Evolutionary conservation across 352 stramenopile genomes (phyloP), one percentile per base, ranked within the genome.

Genomic region (Blastocystis sp.): DNA sequence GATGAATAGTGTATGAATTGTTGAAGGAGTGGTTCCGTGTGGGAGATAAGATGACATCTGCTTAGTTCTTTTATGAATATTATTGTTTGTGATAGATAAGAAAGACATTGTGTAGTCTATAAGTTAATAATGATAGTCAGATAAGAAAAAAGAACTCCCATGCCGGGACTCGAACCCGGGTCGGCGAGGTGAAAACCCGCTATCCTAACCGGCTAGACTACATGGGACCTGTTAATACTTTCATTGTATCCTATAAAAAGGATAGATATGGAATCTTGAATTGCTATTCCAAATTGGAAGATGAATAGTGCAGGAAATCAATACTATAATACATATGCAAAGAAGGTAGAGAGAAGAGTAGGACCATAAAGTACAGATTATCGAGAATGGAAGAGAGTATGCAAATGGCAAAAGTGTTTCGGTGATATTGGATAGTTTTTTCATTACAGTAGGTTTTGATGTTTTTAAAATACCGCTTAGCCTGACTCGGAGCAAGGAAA

Each of bases 191-290:
- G 77, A 85, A 85, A 85, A 85, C 73, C 73, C 73, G 73, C 73
- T 85, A 85, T 85, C 73, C 73, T 85, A 85, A 87, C 77, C 77
- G 57, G 77, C 77, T 87, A 87, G 77, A 87, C 77, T 87, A 87
- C 51, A 87, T 87, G 77, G 77, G 77, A 87, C 24, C 6, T 57
- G 49, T 86, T n/a, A 11, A 4, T 19, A 16, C 7, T 16, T 78
- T 24, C 6, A 35, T 19, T 32, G 14, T 35, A 24, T 35, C 14
- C 4, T 39, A 35, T 32, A n/a, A n/a, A n/a, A n/a, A n/a, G n/a
- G n/a, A n/a, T n/a, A n/a, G n/a, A n/a, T n/a, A n/a, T n/a, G n/a
- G n/a, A n/a, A n/a, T n/a, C n/a, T n/a, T n/a, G n/a, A n/a, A n/a
- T n/a, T n/a, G n/a, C n/a, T n/a, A n/a, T n/a, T n/a, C n/a, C n/a